phyloP scores from a whole-genome alignment of 2,329 filamentous ascomycete species.

The Tricladium varicosporioides region DNA sequence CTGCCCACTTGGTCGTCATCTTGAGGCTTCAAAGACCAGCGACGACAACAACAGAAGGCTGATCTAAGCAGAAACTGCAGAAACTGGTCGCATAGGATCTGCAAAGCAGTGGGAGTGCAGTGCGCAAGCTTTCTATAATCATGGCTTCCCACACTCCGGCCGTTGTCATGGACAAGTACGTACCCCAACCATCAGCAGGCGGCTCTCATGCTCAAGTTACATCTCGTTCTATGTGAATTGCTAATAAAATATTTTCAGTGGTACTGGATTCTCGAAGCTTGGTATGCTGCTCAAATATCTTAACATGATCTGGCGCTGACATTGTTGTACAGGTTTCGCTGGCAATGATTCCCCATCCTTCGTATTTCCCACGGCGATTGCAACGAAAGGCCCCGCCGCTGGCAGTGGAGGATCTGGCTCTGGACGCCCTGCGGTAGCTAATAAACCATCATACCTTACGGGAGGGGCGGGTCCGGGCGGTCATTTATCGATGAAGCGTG shows the following conservation, averaged over 20 bases:
- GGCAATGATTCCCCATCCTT: constrained; percentile 99
- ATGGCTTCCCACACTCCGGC: constrained; percentile 99
- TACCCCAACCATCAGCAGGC: constrained; percentile 35
- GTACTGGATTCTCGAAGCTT: constrained; percentile 98
- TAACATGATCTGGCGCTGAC: constrained; percentile 5
- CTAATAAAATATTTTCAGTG: constrained; percentile 57
- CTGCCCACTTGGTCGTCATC: constrained; percentile 17
- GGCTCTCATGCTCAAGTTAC: background rate
- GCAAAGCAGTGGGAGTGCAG: constrained; percentile 24
- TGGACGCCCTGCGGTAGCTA: constrained; percentile 84
- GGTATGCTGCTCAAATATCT: constrained; percentile 55
- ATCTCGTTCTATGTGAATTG: constrained; percentile 1
- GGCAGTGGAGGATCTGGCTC: constrained; percentile 75
- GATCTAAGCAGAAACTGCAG: constrained; percentile 7
- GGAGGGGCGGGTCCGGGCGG: constrained; percentile 81
- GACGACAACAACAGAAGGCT: constrained; percentile 3
- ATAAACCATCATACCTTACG: constrained; percentile 93
- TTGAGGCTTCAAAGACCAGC: constrained; percentile 2
- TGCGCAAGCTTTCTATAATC: constrained; percentile 36
- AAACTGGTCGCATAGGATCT: constrained; percentile 32
- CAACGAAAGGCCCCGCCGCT: constrained; percentile 78
- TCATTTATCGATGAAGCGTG: constrained; percentile 86
- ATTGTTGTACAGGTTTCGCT: constrained; percentile 71
- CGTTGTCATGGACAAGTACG: constrained; percentile 99
- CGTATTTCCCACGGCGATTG: constrained; percentile 98